Conservation (phyloP, 805 yeast species). For the Saccharomycopsis fodiens region DNA sequence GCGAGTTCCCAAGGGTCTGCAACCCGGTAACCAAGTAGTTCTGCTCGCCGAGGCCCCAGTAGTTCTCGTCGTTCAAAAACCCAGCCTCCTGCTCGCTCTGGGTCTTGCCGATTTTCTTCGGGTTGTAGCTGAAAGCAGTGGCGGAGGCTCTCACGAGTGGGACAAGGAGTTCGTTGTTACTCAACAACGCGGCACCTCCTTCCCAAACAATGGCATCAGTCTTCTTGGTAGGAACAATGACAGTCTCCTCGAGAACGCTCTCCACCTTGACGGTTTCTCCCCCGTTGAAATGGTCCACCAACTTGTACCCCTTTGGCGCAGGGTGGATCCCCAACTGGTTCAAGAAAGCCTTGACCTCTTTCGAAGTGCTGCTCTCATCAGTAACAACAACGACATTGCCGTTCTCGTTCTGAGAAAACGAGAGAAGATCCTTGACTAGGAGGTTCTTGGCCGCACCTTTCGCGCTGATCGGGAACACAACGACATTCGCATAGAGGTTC, state of each 20-base stretch:
- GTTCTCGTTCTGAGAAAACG: slow-evolving; percentile 51
- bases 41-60: slow-evolving; percentile 80
- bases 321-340: slow-evolving; percentile 80
- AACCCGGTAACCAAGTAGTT: slow-evolving; percentile 68
- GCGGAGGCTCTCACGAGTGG: slow-evolving; percentile 64
- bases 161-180: slow-evolving; percentile 58
- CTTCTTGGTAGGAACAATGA: slow-evolving; percentile 20
- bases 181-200: slow-evolving; percentile 64
- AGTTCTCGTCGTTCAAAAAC: slow-evolving; percentile 28
- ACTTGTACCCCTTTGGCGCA: slow-evolving; percentile 61
- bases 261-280: slow-evolving; percentile 25
- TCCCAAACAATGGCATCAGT: slow-evolving; percentile 27
- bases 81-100: slow-evolving; percentile 32
- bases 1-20: slow-evolving; percentile 73
- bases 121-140: slow-evolving; percentile 51
- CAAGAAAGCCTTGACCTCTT: slow-evolving; percentile 57
- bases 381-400: slow-evolving; percentile 71
- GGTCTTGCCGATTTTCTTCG: slow-evolving; percentile 31
- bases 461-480: slow-evolving; percentile 52
- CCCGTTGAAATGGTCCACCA: slow-evolving; percentile 56
- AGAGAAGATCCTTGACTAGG: slow-evolving; percentile 42
- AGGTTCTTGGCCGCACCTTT: slow-evolving; percentile 35
- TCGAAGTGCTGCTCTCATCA: slow-evolving; percentile 44
- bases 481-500: slow-evolving; percentile 42
- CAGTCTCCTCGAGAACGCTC: slow-evolving; percentile 17